Conservation (phyloP, 345 rosid species). For the Fremontodendron californicum region DNA sequence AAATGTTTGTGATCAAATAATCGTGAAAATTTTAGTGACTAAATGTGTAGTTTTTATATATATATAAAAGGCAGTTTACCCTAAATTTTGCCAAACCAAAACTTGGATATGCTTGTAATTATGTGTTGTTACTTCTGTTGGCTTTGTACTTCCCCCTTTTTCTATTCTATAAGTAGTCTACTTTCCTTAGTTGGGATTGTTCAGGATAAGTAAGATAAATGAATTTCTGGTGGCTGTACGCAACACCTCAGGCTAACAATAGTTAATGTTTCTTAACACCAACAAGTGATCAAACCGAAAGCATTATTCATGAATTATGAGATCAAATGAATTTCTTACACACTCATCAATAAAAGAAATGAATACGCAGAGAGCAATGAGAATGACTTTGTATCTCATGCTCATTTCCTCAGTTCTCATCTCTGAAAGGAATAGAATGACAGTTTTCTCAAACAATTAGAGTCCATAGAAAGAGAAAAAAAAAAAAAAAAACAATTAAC, state of each 20-base stretch:
- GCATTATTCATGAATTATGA: conserved; percentile 9
- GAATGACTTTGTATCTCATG: conserved; percentile 34
- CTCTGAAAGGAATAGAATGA: conserved; percentile 13
- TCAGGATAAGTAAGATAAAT: no score
- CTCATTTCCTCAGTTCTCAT: conserved; percentile 24
- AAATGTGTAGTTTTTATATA: no score
- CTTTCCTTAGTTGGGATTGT: no score
- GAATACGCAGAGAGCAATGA: conserved; percentile 34
- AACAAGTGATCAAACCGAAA: background rate
- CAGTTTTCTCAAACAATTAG: conserved; percentile 34
- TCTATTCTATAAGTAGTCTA: no score
- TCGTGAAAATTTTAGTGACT: no score
- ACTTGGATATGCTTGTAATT: no score
- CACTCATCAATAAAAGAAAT: conserved; percentile 28
- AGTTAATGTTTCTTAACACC: background rate
- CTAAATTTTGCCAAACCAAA: no score
- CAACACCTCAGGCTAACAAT: background rate
- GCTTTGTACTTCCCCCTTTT: no score
- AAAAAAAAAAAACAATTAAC: background rate
- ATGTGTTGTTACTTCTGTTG: no score
- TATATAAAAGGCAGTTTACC: no score
- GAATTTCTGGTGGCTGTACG: background rate
- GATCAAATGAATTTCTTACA: conserved; percentile 30
- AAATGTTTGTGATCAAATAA: no score
- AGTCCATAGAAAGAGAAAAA: conserved; percentile 2